Evolutionary conservation across 2,329 filamentous ascomycete genomes (phyloP).

Genomic region (Aureobasidium sp.): DNA sequence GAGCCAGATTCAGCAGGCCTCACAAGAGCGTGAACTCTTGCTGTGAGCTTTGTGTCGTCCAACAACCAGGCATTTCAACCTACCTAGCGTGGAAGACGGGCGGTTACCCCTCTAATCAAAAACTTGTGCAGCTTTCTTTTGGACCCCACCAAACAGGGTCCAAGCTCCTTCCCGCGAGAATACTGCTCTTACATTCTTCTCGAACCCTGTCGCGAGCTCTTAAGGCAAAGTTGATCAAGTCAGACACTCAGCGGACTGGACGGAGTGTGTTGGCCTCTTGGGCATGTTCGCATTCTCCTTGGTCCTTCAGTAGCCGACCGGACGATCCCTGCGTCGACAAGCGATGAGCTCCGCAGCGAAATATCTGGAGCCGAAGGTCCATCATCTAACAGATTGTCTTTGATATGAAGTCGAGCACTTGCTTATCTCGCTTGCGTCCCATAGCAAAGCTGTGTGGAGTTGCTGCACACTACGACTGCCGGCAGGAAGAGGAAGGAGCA

Average conservation of each 20-base stretch:
- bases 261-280: not conserved
- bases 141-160: constrained; percentile 1
- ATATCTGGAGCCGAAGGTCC: not conserved
- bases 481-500: not conserved
- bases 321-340: not conserved
- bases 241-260: not conserved
- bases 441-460: too few relatives aligned
- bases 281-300: not conserved
- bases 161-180: not conserved
- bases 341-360: not conserved
- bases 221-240: too few relatives aligned
- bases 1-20: not conserved
- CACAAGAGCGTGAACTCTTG: not conserved
- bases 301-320: not conserved
- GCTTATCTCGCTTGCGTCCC: not conserved
- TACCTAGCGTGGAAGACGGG: not conserved
- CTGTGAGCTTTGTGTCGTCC: not conserved
- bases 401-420: not conserved
- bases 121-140: not conserved
- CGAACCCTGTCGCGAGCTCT: too few relatives aligned
- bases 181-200: too few relatives aligned
- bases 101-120: not conserved
- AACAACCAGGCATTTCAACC: not conserved
- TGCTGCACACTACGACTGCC: not conserved
- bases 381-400: not conserved